These are phyloP conservation scores for Sporothrix schenckii DNA, from an alignment of 2,329 filamentous ascomycete genomes.

Conservation along the genomic window DNA sequence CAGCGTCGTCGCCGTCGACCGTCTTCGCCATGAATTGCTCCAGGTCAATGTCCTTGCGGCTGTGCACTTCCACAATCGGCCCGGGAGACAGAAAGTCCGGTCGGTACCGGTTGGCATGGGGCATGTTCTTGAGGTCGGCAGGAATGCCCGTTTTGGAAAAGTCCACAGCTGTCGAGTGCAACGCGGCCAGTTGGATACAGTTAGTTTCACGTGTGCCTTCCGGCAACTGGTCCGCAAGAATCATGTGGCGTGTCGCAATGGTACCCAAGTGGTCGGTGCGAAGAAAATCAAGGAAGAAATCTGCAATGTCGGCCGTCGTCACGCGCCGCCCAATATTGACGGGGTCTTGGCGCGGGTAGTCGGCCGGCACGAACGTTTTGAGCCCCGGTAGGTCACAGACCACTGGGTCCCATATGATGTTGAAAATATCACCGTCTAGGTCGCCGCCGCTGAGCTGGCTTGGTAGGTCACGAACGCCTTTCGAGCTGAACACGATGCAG, in stretches of 20 bases:
- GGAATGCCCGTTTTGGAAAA: constrained; percentile 74
- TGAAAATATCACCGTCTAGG: constrained; percentile 80
- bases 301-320: constrained; percentile 66
- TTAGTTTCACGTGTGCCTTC: constrained; percentile 56
- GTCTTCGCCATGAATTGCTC: constrained; percentile 41
- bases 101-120: constrained; percentile 46
- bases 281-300: constrained; percentile 83
- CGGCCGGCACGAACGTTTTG: constrained; percentile 59
- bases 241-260: constrained; percentile 66
- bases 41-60: constrained; percentile 50
- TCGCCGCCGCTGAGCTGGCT: constrained; percentile 81
- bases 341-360: constrained; percentile 66
- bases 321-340: constrained; percentile 65
- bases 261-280: constrained; percentile 65
- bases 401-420: constrained; percentile 70
- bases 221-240: constrained; percentile 61
- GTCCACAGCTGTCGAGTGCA: constrained; percentile 73
- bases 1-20: constrained; percentile 49
- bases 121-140: constrained; percentile 53
- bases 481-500: constrained; percentile 76
- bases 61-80: constrained; percentile 50
- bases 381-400: constrained; percentile 48
- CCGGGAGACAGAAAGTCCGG: constrained; percentile 59
- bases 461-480: constrained; percentile 72
- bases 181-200: constrained; percentile 60